Conservation (phyloP, 768 basidiomycete genomes). For the Ramaria rubella region DNA sequence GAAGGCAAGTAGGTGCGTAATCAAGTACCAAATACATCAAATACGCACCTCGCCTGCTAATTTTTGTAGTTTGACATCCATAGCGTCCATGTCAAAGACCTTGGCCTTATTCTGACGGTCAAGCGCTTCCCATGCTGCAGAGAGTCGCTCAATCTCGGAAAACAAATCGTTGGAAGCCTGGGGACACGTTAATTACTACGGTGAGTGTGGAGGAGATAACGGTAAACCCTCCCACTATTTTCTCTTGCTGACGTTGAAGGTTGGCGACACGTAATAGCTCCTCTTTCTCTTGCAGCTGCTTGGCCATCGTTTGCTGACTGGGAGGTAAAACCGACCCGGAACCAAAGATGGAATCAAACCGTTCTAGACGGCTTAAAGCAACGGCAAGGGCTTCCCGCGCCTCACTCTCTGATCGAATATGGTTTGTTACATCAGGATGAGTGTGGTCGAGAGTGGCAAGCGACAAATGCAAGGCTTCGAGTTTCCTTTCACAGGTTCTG, state of each 20-base stretch:
- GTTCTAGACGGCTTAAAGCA: slow-evolving; percentile 33
- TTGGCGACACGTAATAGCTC: slow-evolving; percentile 57
- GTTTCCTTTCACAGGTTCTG: slow-evolving; percentile 50
- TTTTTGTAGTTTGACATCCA: slow-evolving; percentile 70
- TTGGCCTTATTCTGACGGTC: slow-evolving; percentile 80
- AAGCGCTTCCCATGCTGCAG: slow-evolving; percentile 78
- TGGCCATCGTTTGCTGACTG: slow-evolving; percentile 46
- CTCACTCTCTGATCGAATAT: slow-evolving; percentile 26
- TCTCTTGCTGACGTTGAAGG: slow-evolving; percentile 57
- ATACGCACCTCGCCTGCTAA: slow-evolving; percentile 60
- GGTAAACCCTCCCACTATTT: slow-evolving; percentile 41
- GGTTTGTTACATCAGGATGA: slow-evolving; percentile 47
- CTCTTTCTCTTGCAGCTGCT: slow-evolving; percentile 59
- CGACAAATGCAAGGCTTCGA: slow-evolving; percentile 45
- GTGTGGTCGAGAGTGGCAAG: slow-evolving; percentile 39
- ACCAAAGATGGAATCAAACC: slow-evolving; percentile 62
- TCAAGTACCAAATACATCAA: too few relatives aligned
- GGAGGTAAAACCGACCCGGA: slow-evolving; percentile 40
- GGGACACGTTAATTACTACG: not conserved
- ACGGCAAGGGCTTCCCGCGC: slow-evolving; percentile 19
- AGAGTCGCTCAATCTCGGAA: slow-evolving; percentile 78
- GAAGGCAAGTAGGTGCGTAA: too few relatives aligned
- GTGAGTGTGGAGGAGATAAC: not conserved
- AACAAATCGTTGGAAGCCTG: slow-evolving; percentile 75
- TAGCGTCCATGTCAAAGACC: slow-evolving; percentile 66